Evolutionary conservation across 2,329 filamentous ascomycete genomes (phyloP).

Genomic region (Diaporthe sp.): DNA sequence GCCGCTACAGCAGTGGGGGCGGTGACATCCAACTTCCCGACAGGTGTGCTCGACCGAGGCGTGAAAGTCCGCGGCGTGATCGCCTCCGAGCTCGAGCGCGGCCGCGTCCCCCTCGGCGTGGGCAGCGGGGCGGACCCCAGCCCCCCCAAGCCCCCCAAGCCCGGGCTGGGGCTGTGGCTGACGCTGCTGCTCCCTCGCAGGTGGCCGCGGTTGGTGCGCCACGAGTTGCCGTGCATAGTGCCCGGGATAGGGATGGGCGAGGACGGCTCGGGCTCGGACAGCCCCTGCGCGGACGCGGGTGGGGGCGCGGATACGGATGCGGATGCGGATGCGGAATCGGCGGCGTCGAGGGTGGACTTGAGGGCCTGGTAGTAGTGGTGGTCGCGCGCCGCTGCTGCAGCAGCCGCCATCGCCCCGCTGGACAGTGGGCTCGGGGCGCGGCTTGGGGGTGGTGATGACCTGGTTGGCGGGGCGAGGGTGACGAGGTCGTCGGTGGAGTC

Average conservation of each 20-base stretch:
- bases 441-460: neutral
- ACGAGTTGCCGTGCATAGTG: slow-evolving; percentile 40
- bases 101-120: neutral
- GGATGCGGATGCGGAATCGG: neutral
- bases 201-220: slow-evolving; percentile 35
- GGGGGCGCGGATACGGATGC: neutral
- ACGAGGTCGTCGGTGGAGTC: slow-evolving; percentile 69
- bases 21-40: neutral
- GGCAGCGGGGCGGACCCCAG: neutral
- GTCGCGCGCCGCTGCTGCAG: neutral
- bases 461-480: slow-evolving; percentile 49
- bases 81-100: neutral
- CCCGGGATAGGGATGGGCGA: slow-evolving; percentile 31
- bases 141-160: neutral
- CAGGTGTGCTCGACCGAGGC: neutral
- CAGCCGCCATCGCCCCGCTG: neutral
- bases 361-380: slow-evolving; percentile 29
- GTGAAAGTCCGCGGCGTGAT: neutral
- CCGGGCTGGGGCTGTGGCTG: slow-evolving; percentile 24
- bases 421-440: slow-evolving; percentile 37
- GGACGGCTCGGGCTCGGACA: neutral
- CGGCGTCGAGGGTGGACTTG: neutral
- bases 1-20: neutral
- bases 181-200: slow-evolving; percentile 33
- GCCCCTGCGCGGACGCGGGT: neutral